Percentiles rank a stretch among this genome's conserved stretches.
These are phyloP conservation scores for Fistulina hepatica DNA, from an alignment of 1,284 basidiomycete species.

Conservation along the genomic window DNA sequence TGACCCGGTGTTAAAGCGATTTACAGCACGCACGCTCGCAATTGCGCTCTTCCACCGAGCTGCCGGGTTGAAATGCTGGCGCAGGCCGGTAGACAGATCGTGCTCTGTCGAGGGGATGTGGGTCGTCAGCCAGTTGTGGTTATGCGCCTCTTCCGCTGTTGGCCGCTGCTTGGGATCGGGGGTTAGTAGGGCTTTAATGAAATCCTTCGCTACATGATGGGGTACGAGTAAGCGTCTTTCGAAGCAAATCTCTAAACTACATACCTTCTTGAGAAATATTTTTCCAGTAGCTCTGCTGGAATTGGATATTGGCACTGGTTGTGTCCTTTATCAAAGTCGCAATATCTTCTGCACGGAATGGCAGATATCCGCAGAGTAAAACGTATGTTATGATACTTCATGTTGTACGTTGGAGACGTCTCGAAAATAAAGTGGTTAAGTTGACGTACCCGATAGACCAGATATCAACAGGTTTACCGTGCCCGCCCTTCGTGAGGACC, in stretches of 20 bases:
- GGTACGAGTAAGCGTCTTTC: not conserved
- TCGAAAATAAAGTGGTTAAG: not conserved
- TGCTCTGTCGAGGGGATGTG: slow-evolving; percentile 50
- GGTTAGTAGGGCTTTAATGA: slow-evolving; percentile 67
- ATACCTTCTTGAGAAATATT: slow-evolving; percentile 70
- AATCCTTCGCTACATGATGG: slow-evolving; percentile 59
- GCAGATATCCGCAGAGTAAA: slow-evolving; percentile 85
- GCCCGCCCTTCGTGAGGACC: slow-evolving; percentile 73
- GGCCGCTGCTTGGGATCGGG: slow-evolving; percentile 65
- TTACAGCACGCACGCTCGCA: slow-evolving; percentile 44
- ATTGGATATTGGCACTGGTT: slow-evolving; percentile 72
- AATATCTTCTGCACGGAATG: slow-evolving; percentile 81
- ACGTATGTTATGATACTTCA: slow-evolving; percentile 87
- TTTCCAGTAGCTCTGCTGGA: slow-evolving; percentile 91
- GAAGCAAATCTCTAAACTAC: slow-evolving; percentile 3
- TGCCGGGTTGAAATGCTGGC: slow-evolving; percentile 67
- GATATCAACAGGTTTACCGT: slow-evolving; percentile 87
- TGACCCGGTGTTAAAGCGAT: slow-evolving; percentile 37
- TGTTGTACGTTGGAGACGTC: not conserved
- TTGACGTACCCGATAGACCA: slow-evolving; percentile 82
- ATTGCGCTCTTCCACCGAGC: slow-evolving; percentile 64
- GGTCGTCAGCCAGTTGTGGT: slow-evolving; percentile 63
- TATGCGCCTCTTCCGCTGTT: slow-evolving; percentile 65
- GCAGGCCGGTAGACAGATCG: slow-evolving; percentile 60
- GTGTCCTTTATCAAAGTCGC: slow-evolving; percentile 75